A percentile compares a stretch with the other conserved stretches of the same genome.
phyloP scores from a whole-genome alignment of 306 rosid species.

The Vachellia pachyceras region DNA sequence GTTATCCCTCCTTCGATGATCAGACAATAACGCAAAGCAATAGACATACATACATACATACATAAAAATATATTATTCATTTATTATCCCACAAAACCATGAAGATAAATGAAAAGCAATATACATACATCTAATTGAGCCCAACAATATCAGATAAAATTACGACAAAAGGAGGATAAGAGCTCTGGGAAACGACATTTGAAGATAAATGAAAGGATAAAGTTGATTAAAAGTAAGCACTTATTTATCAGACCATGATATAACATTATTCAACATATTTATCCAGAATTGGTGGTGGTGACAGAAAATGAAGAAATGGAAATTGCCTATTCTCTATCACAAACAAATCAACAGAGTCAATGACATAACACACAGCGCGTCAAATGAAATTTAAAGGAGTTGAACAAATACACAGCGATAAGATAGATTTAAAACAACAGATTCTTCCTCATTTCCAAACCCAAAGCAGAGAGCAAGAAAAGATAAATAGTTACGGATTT shows the following conservation, averaged over 20 bases:
- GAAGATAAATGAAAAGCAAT: background rate
- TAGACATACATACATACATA: too few species aligned
- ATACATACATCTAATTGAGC: too few species aligned
- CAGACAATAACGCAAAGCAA: background rate
- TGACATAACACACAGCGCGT: background rate
- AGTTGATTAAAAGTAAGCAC: background rate
- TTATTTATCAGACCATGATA: background rate
- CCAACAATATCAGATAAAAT: background rate
- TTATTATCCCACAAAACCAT: background rate
- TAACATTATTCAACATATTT: background rate
- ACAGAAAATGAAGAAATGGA: background rate
- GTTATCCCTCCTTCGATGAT: background rate
- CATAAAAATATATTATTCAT: too few species aligned
- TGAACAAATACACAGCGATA: background rate
- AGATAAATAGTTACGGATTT: too few species aligned
- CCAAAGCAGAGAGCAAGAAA: background rate
- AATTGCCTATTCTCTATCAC: background rate
- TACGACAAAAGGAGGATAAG: background rate
- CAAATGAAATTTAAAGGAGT: background rate
- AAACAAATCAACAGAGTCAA: background rate
- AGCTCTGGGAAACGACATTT: background rate
- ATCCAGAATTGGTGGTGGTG: background rate
- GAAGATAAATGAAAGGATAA: background rate
- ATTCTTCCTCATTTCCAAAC: background rate
- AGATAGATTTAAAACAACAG: background rate